A percentile compares a stretch with the other conserved stretches of the same genome.
phyloP scores from a whole-genome alignment of 441 rosid genomes.

The Capsella rubella region DNA sequence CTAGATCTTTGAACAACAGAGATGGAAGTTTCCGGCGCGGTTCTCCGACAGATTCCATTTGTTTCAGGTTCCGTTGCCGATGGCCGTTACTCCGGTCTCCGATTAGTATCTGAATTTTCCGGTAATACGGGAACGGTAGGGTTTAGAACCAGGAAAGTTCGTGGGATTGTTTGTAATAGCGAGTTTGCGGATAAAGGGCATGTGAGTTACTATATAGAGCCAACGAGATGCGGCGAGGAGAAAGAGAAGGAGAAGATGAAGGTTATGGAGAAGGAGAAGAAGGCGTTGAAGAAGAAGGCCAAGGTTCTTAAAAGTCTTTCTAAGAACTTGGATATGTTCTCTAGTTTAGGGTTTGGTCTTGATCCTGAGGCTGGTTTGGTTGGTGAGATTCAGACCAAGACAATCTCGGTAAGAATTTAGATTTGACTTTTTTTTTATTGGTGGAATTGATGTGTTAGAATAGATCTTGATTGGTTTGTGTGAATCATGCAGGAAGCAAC shows the following conservation, averaged over 20 bases:
- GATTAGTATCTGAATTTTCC: slow-evolving; percentile 22
- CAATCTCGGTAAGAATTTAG: slow-evolving; percentile 48
- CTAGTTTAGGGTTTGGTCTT: slow-evolving; percentile 49
- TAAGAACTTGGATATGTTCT: slow-evolving; percentile 50
- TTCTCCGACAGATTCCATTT: slow-evolving; percentile 45
- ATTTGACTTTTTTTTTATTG: neutral
- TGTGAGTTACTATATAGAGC: slow-evolving; percentile 45
- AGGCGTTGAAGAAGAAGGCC: slow-evolving; percentile 54
- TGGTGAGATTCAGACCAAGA: slow-evolving; percentile 47
- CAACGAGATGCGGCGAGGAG: slow-evolving; percentile 42
- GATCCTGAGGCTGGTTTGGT: slow-evolving; percentile 47
- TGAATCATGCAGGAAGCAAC: slow-evolving; percentile 61
- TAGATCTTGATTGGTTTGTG: slow-evolving; percentile 12
- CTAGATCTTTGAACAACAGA: no score
- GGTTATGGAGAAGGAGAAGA: slow-evolving; percentile 50
- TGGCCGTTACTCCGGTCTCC: slow-evolving; percentile 31
- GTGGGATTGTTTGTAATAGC: slow-evolving; percentile 30
- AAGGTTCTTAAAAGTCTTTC: slow-evolving; percentile 53
- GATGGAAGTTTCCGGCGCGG: slow-evolving; percentile 51
- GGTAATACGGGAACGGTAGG: slow-evolving; percentile 16
- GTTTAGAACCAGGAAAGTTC: slow-evolving; percentile 10
- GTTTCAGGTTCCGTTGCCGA: slow-evolving; percentile 40
- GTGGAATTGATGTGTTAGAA: neutral
- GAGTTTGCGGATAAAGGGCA: slow-evolving; percentile 54
- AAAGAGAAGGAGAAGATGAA: slow-evolving; percentile 28